Percentiles rank a stretch among this genome's conserved stretches.
Conservation (phyloP, 164 flowering plant species). For the Liquidambar formosana region DNA sequence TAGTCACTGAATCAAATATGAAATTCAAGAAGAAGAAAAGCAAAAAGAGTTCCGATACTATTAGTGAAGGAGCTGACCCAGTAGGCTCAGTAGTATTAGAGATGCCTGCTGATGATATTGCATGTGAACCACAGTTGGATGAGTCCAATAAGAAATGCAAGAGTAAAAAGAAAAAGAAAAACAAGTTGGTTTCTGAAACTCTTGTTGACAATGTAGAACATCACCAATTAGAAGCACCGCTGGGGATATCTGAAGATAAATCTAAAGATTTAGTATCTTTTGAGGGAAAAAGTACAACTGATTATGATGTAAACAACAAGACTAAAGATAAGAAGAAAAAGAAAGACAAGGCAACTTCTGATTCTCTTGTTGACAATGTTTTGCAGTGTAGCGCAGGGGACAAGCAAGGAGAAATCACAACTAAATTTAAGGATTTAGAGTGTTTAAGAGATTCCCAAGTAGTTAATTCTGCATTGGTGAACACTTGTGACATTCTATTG, state of each 20-base stretch:
- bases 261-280: constrained; percentile 9
- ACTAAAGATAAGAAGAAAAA: constrained; percentile 38
- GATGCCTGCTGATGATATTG: constrained; percentile 7
- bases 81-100: neutral
- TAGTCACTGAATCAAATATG: neutral
- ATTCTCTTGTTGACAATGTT: too few relatives aligned
- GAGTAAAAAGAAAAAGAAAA: constrained; percentile 46
- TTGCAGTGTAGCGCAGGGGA: too few relatives aligned
- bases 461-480: neutral
- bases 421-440: too few relatives aligned
- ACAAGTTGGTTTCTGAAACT: constrained; percentile 29
- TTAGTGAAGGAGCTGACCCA: constrained; percentile 6
- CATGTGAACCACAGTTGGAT: constrained; percentile 10
- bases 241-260: constrained; percentile 14
- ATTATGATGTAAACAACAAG: constrained; percentile 11
- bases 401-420: too few relatives aligned
- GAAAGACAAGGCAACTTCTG: constrained; percentile 23
- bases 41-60: constrained; percentile 18
- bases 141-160: constrained; percentile 28
- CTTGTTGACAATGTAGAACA: constrained; percentile 15
- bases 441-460: too few relatives aligned
- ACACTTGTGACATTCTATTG: neutral
- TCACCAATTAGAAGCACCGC: constrained; percentile 3
- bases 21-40: constrained; percentile 35
- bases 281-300: constrained; percentile 2